Base-by-base conservation (phyloP, 1,284 basidiomycete species). In the Golubevia pallescens region DNA sequence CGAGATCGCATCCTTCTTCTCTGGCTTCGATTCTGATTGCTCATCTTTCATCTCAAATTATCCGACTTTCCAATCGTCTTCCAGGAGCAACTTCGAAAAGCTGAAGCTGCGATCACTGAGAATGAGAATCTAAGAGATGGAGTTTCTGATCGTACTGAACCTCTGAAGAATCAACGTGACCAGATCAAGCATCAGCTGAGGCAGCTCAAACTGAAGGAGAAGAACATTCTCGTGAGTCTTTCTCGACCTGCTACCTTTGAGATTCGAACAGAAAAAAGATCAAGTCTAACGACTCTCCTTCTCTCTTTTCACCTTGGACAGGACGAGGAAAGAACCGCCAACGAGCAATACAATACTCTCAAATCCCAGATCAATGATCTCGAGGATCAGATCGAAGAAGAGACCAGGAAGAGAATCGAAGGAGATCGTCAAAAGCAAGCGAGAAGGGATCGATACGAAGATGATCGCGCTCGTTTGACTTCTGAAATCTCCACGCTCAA, bases 371-470 rank as follows among this genome's bases (percentile, higher is more conserved):
- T 93, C 64, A 78, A 86, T 2, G 87, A 87, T 0, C 87, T 89
- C 53, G 86, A 90, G 3, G 70, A 78, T 10, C 87, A 89, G 63
- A 92, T 94, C 59, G 85, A 77, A 38, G 34, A 38, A 38, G 34
- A 90, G 69, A 89, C 89, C 1, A 89, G 91, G 70, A 88, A 87
- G 8, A 90, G 90, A 75, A 90, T 89, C 20, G 89, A 91, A 57
- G 89, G 57, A 57, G 19, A 38, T 56, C 13, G n/a, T 20, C 21
- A 38, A 42, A 7, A 70, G 73, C 21, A 52, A 52, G 20, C 67
- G 68, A n/a, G 51, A 65, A 24, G 58, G 61, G 54, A 58, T 61
- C 52, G 48, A 70, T 21, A 64, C 90, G 69, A 57, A 63, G 1
- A 65, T 71, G n/a, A 56, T 60, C 1, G 61, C 65, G 34, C 32